These are phyloP conservation scores for Debaryomyces fabryi DNA, from an alignment of 1,139 yeast genomes.

Conservation along the genomic window DNA sequence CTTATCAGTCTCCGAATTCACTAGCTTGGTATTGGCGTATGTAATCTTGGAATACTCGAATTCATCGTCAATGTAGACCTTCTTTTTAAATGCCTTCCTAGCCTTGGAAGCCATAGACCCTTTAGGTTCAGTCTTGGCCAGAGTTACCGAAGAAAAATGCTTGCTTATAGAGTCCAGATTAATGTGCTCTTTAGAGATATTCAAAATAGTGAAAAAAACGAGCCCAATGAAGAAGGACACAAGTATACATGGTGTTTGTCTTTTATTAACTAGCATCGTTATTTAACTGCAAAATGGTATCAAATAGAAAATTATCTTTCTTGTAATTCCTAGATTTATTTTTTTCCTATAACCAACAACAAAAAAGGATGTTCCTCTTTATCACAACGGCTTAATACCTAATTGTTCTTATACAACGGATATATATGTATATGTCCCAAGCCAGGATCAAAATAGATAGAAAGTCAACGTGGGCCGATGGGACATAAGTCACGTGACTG, in stretches of 20 bases:
- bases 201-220: background rate
- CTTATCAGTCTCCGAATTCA: slow-evolving; percentile 10
- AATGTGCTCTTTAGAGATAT: background rate
- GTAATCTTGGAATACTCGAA: slow-evolving; percentile 16
- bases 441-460: background rate
- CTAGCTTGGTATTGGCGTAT: slow-evolving; percentile 12
- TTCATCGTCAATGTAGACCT: slow-evolving; percentile 12
- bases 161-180: background rate
- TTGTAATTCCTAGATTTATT: background rate
- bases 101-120: background rate
- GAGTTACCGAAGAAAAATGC: background rate
- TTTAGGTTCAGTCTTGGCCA: background rate
- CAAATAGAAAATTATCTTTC: background rate
- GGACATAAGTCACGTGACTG: slow-evolving; percentile 2
- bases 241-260: background rate
- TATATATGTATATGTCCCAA: background rate
- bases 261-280: background rate
- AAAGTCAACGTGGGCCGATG: background rate
- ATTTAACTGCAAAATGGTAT: background rate
- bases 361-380: background rate
- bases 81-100: background rate
- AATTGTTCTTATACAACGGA: background rate
- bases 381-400: background rate
- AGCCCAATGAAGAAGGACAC: background rate
- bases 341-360: background rate